Evolutionary conservation across 1,284 basidiomycete genomes (phyloP).

Genomic region (Cryptococcus sp.): DNA sequence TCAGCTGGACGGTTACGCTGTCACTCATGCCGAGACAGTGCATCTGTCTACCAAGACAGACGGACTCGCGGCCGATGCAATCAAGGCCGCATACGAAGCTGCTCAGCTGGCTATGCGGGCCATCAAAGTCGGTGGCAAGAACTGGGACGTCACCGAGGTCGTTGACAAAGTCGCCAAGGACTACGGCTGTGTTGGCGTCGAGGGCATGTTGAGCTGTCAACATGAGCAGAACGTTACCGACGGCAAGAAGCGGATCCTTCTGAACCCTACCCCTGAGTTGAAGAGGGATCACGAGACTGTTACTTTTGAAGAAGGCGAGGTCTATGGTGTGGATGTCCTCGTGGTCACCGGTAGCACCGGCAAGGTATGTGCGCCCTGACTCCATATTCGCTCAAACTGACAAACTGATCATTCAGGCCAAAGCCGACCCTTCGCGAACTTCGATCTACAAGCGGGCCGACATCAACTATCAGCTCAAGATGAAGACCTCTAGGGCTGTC

Average conservation of each 20-base stretch:
- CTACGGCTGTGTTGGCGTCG: constrained; percentile 84
- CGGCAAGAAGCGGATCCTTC: constrained; percentile 92
- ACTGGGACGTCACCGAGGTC: constrained; percentile 89
- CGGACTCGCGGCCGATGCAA: constrained; percentile 81
- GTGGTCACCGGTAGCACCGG: constrained; percentile 85
- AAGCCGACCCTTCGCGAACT: constrained; percentile 82
- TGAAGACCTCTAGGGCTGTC: constrained; percentile 92
- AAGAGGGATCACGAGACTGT: constrained; percentile 79
- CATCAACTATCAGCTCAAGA: constrained; percentile 93
- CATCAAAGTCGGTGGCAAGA: constrained; percentile 86
- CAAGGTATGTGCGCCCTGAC: constrained; percentile 62
- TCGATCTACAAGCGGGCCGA: constrained; percentile 90
- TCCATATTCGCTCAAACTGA: constrained; percentile 1
- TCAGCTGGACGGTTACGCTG: constrained; percentile 80
- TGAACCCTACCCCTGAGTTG: constrained; percentile 81
- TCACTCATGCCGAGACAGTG: constrained; percentile 79
- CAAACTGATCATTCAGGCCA: constrained; percentile 61
- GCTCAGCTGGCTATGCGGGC: constrained; percentile 87
- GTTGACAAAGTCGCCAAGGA: constrained; percentile 71
- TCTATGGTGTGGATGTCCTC: constrained; percentile 93
- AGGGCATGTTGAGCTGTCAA: constrained; percentile 64
- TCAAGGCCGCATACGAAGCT: constrained; percentile 91
- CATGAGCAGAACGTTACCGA: constrained; percentile 92
- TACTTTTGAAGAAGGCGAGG: constrained; percentile 89
- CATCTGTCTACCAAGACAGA: constrained; percentile 79